Evolutionary conservation across 2,329 filamentous ascomycete species (phyloP), one percentile per base, ranked within the genome.

Genomic region (Bipolaris cookei): DNA sequence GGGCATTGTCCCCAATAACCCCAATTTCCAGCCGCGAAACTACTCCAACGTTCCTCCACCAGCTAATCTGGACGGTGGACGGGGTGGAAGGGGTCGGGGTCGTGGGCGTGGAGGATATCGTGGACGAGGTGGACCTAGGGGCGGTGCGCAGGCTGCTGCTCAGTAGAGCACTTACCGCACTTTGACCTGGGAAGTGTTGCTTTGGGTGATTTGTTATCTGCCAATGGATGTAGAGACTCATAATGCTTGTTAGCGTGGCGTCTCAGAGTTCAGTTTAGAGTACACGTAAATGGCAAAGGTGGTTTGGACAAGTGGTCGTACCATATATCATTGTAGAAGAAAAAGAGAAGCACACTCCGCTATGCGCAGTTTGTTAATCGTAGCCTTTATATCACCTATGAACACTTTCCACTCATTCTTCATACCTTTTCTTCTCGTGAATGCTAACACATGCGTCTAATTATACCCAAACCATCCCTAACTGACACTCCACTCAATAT

Each of bases 1-100:
- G 25, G 84, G 83, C n/a, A 76, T 87, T 2, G 68, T 86, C 14
- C 72, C 78, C 53, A 80, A 83, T 66, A 86, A 86, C 67, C 83
- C 82, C 1, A 78, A 80, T 48, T 87, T 87, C 75, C 77, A 79
- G 25, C 83, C 84, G 4, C 82, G 84, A 49, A 72, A 68, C 56
- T 78, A 78, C 63, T 72, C 65, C 14, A 73, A 65, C 43, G 75
- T 76, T 2, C 72, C 76, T 8, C 76, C 76, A 6, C 76, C 76
- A 5, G 64, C 73, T 16, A 74, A 60, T 18, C 53, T 77, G 37
- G 72, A 77, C 45, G 67, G 63, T 34, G 54, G 59, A 16, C 62
- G 68, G 35, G 66, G 71, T 53, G 64, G 70, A 14, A 64, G 75
- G 30, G 74, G 74, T 6, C 65, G 74, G 23, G 69, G 72, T 2